Base-by-base conservation (phyloP, 2,329 filamentous ascomycete species). In the Pseudocercospora pini-densiflorae region DNA sequence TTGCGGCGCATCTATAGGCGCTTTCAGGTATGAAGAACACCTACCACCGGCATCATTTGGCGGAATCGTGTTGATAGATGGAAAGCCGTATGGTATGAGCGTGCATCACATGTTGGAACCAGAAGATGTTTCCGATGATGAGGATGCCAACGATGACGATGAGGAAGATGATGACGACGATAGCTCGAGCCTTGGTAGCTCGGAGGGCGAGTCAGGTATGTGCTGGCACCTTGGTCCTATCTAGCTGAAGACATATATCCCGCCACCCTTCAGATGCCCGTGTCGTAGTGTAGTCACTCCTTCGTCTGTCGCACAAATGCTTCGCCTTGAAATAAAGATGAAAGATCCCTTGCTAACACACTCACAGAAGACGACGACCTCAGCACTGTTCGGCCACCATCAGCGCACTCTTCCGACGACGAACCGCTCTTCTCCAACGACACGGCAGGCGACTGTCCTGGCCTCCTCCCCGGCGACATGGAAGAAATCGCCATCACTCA, bases 91-190 rank as follows among this genome's bases (percentile, higher is more conserved):
- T 74, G 94, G 94, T 12, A 95, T 98, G 92, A 97, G 93, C 23
- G 94, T 98, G 0, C 94, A 98, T 75, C 94, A 98, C 78, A 94
- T 98, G 89, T 87, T 98, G 2, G 94, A 97, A 73, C 80, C 82
- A 12, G 82, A 86, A 10, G 86, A 85, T 65, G 84, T 86, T 10
- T 73, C 82, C 53, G 84, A 86, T 51, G 76, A 75, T 29, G 78
- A 77, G 14, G 76, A 78, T 1, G 77, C 80, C 16, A 74, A 79
- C n/a, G 76, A 33, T 16, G 53, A 21, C 19, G 55, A 27, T 8
- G 31, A 43, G 60, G 80, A 79, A n/a, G 77, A 80, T n/a, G 69
- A 73, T 53, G 72, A 75, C 58, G 74, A 76, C 10, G 73, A 75
- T 16, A 70, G 72, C 5, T 75, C 74, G 10, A 77, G 75, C 64